phyloP scores from a whole-genome alignment of 1,139 yeast genomes.

The Geotrichum restrictum region DNA sequence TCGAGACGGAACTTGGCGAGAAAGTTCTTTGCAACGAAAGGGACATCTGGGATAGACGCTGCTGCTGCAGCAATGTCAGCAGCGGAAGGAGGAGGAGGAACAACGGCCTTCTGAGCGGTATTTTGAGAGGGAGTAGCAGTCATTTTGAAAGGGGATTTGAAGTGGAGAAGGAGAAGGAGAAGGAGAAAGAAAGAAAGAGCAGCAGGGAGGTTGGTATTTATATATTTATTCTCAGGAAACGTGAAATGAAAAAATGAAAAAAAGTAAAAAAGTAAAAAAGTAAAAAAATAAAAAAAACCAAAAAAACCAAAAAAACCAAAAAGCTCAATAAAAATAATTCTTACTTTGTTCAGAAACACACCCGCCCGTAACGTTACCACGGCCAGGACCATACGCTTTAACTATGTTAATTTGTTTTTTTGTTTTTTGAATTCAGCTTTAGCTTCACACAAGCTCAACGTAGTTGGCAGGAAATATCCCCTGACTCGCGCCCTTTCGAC shows the following conservation, averaged over 20 bases:
- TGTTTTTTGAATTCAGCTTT: too few species aligned
- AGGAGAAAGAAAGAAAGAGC: neutral
- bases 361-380: slow-evolving; percentile 22
- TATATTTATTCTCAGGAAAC: neutral
- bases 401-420: too few species aligned
- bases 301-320: neutral
- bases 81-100: slow-evolving; percentile 41
- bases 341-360: slow-evolving; percentile 1
- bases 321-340: neutral
- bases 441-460: slow-evolving; percentile 71
- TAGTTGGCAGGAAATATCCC: slow-evolving; percentile 98
- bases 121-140: slow-evolving; percentile 7
- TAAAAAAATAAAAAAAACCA: neutral
- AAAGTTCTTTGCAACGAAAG: slow-evolving; percentile 40
- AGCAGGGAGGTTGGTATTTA: too few species aligned
- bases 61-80: slow-evolving; percentile 40
- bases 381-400: too few species aligned
- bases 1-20: slow-evolving; percentile 53
- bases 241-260: neutral
- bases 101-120: slow-evolving; percentile 39
- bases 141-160: slow-evolving; percentile 3
- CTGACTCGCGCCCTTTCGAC: slow-evolving; percentile 70
- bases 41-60: slow-evolving; percentile 36
- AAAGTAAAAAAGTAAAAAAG: neutral
- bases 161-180: neutral